phyloP scores from a whole-genome alignment of 805 yeast genomes.

The Zygoascus tannicola region DNA sequence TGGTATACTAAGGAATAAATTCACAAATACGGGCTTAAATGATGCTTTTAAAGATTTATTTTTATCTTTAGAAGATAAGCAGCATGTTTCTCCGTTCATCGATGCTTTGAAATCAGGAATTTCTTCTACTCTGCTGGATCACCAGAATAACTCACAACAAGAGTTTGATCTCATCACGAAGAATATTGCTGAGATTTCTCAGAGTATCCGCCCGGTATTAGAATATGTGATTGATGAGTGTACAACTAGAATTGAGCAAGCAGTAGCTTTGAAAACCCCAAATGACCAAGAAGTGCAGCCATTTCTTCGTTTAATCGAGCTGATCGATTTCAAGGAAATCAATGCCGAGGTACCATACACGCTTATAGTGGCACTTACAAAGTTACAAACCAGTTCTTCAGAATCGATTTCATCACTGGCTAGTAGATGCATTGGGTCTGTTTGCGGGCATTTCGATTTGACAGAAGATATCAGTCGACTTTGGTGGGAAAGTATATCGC shows the following conservation, averaged over 20 bases:
- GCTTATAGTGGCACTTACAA: background rate
- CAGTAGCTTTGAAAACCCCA: background rate
- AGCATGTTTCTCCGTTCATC: background rate
- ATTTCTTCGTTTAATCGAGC: background rate
- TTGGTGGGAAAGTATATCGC: conserved; percentile 4
- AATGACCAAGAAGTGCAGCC: background rate
- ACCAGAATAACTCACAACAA: background rate
- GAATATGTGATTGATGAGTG: background rate
- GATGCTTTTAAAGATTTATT: conserved; percentile 2
- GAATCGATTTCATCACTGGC: conserved; percentile 2
- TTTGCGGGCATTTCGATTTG: background rate
- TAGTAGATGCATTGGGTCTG: background rate
- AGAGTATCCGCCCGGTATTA: background rate
- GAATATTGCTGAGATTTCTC: background rate
- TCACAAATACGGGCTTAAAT: background rate
- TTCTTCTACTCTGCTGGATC: background rate
- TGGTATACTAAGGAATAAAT: background rate
- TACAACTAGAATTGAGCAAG: background rate
- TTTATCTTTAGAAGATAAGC: background rate
- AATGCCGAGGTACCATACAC: background rate
- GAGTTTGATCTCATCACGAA: background rate
- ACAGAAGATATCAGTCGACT: background rate
- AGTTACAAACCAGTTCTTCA: conserved; percentile 1
- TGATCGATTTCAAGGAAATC: background rate
- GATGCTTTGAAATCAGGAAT: background rate